Conservation (phyloP, 768 basidiomycete species). For the Trichaptum fuscoviolaceum region DNA sequence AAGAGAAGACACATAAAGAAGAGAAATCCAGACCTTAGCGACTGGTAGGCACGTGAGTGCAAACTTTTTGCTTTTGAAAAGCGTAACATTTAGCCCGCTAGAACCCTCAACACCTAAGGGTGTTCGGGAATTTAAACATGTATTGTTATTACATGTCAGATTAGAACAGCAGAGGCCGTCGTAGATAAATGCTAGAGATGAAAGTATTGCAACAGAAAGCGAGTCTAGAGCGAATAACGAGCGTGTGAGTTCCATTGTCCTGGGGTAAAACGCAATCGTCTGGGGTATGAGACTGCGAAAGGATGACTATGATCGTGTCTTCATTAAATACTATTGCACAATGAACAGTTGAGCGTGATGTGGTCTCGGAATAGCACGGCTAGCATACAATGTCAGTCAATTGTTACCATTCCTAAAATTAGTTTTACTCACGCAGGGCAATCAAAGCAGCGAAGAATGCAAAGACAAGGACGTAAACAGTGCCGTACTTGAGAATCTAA, state of each 20-base stretch:
- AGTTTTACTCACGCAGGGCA: slow-evolving; percentile 60
- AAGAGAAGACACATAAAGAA: no score
- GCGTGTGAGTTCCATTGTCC: background rate
- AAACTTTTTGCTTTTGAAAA: no score
- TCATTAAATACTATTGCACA: slow-evolving; percentile 83
- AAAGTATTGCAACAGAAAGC: slow-evolving; percentile 1
- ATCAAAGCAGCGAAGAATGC: slow-evolving; percentile 77
- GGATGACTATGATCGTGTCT: background rate
- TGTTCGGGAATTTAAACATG: background rate
- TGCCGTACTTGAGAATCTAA: slow-evolving; percentile 77
- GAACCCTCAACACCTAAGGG: no score
- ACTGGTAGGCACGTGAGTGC: no score
- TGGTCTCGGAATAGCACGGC: slow-evolving; percentile 77
- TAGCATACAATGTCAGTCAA: slow-evolving; percentile 27
- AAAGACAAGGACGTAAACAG: slow-evolving; percentile 76
- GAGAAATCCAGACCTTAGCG: no score
- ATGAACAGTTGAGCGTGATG: slow-evolving; percentile 72
- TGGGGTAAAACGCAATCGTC: background rate
- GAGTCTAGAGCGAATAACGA: background rate
- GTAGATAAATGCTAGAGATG: background rate
- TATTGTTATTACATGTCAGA: background rate
- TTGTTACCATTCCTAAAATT: slow-evolving; percentile 5
- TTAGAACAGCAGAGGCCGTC: background rate
- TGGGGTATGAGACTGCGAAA: background rate
- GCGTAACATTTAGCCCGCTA: no score